Conservation (phyloP, 2,329 filamentous ascomycete genomes). For the Ustilaginoidea virens region DNA sequence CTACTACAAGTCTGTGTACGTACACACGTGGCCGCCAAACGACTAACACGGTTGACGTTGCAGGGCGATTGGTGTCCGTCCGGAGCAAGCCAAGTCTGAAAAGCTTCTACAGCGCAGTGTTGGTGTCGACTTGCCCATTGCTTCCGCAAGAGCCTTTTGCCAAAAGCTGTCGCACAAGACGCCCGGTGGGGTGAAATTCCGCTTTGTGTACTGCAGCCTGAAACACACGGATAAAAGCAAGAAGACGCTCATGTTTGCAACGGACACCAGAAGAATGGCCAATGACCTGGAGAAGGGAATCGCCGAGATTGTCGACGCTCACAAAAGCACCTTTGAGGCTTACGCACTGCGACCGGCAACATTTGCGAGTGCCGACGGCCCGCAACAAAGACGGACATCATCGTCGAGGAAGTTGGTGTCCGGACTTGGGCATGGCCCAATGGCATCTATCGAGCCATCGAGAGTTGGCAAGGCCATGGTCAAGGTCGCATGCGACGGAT, state of each 20-base stretch:
- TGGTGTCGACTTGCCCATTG: constrained; percentile 43
- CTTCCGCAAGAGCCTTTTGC: constrained; percentile 41
- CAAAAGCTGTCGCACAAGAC: constrained; percentile 14
- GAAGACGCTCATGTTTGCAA: constrained; percentile 18
- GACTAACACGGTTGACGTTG: too few relatives aligned
- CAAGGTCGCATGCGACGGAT: constrained; percentile 20
- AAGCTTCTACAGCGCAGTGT: constrained; percentile 31
- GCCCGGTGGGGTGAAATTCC: constrained; percentile 19
- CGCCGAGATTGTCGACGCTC: constrained; percentile 19
- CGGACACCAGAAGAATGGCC: constrained; percentile 21
- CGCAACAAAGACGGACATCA: constrained; percentile 9
- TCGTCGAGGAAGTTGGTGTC: constrained; percentile 13
- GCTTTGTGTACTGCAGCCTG: constrained; percentile 27
- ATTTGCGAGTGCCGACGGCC: constrained; percentile 13
- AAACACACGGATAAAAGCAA: constrained; percentile 18
- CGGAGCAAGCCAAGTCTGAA: constrained; percentile 29
- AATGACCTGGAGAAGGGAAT: constrained; percentile 24
- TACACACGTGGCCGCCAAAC: too few relatives aligned
- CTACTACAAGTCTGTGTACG: too few relatives aligned
- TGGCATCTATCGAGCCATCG: constrained; percentile 17
- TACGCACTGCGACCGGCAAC: constrained; percentile 21
- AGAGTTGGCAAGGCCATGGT: constrained; percentile 22
- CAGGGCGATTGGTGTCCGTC: constrained; percentile 27
- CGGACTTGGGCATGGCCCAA: constrained; percentile 10
- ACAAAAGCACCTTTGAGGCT: constrained; percentile 17